These are phyloP conservation scores for Pinus tabuliformis DNA, from an alignment of 75 land plant genomes.

Conservation along the genomic window DNA sequence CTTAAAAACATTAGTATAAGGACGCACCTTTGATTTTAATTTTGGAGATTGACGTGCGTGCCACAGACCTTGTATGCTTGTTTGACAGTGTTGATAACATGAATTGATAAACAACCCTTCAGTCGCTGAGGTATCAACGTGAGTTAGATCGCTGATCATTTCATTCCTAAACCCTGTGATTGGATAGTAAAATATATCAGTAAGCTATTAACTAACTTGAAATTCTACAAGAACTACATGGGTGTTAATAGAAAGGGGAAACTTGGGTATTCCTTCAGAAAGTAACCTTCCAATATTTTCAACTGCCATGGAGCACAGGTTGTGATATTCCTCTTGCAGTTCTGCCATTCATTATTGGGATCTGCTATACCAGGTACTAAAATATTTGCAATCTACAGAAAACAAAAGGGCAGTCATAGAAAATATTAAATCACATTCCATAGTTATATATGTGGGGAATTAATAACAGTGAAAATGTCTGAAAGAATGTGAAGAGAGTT, in stretches of 20 bases:
- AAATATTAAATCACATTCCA: neutral
- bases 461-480: neutral
- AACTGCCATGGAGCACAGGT: neutral
- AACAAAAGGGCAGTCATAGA: neutral
- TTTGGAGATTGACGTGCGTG: constrained; percentile 20
- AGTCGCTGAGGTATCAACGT: neutral
- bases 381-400: neutral
- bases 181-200: neutral
- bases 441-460: neutral
- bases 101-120: constrained; percentile 55
- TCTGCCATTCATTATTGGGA: neutral
- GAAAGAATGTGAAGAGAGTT: neutral
- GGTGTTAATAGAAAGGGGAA: neutral
- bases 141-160: constrained; percentile 26
- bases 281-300: neutral
- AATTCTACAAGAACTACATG: too few species aligned
- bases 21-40: neutral
- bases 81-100: constrained; percentile 57
- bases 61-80: constrained; percentile 44
- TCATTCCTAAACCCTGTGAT: neutral
- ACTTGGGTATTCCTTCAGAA: neutral
- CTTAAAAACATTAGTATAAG: neutral
- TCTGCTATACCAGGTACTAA: neutral
- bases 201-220: neutral
- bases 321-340: neutral